A percentile compares a stretch with the other conserved stretches of the same genome.
These are phyloP conservation scores for Botryosphaeria agaves DNA, from an alignment of 2,329 filamentous ascomycete genomes.

Conservation along the genomic window DNA sequence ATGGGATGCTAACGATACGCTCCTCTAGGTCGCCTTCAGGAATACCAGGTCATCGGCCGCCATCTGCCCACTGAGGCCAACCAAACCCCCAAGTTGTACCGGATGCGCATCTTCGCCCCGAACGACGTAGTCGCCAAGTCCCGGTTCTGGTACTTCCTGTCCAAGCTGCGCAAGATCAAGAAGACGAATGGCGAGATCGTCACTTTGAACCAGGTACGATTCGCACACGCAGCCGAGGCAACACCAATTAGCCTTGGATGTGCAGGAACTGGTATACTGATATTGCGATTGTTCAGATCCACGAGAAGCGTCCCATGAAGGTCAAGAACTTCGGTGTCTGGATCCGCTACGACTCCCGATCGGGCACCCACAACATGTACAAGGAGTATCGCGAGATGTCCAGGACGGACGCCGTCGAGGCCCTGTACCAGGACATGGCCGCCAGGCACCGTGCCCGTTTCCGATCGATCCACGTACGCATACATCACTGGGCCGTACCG, in stretches of 20 bases:
- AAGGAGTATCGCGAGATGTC: constrained; percentile 99
- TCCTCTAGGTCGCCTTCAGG: constrained; percentile 97
- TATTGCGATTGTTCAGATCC: constrained; percentile 59
- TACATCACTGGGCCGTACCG: constrained; percentile 3
- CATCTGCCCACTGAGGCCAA: constrained; percentile 96
- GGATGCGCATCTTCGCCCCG: constrained; percentile 98
- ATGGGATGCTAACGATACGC: too few relatives aligned
- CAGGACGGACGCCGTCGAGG: constrained; percentile 84
- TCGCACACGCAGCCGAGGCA: too few relatives aligned
- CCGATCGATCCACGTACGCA: constrained; percentile 91
- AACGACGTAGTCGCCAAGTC: constrained; percentile 98
- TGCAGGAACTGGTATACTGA: too few relatives aligned
- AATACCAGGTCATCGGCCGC: constrained; percentile 99
- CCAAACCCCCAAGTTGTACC: constrained; percentile 96
- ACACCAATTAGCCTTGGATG: too few relatives aligned
- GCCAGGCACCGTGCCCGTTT: constrained; percentile 97
- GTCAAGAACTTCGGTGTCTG: constrained; percentile 99
- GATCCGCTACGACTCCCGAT: constrained; percentile 99
- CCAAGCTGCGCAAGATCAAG: constrained; percentile 99
- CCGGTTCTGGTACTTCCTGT: constrained; percentile 99
- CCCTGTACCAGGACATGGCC: constrained; percentile 99
- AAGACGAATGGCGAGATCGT: constrained; percentile 99
- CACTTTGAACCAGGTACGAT: constrained; percentile 83
- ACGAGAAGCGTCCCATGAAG: constrained; percentile 97
- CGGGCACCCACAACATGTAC: constrained; percentile 99